Percentiles rank a stretch among this genome's conserved stretches.
These are phyloP conservation scores for Puccinellia tenuiflora DNA, from an alignment of 176 grass and related monocot species.

Conservation along the genomic window DNA sequence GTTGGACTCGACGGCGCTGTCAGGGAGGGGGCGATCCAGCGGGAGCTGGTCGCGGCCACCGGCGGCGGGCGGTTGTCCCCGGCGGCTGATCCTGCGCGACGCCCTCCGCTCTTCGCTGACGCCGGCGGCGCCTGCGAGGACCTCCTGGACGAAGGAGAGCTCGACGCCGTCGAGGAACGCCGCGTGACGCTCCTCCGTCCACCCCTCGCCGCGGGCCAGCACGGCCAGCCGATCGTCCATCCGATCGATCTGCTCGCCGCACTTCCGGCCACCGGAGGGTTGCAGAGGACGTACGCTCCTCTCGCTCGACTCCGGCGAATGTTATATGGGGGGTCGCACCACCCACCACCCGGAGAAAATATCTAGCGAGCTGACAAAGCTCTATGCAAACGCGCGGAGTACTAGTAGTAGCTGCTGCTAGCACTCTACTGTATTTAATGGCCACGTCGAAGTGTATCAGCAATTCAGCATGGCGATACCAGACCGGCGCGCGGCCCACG, in stretches of 20 bases:
- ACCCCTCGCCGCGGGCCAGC: constrained; percentile 31
- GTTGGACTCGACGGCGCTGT: constrained; percentile 89
- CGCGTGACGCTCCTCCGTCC: constrained; percentile 90
- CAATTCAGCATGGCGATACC: background rate
- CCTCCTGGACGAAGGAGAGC: constrained; percentile 62
- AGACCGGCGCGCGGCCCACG: constrained; percentile 5
- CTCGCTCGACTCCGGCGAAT: background rate
- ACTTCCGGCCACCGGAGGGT: background rate
- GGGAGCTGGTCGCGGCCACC: constrained; percentile 16
- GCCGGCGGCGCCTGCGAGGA: constrained; percentile 23
- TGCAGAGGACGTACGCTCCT: background rate
- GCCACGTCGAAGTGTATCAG: background rate
- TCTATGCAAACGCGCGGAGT: background rate
- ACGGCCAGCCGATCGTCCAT: constrained; percentile 38
- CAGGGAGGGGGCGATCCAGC: constrained; percentile 64
- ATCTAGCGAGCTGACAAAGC: constrained; percentile 1
- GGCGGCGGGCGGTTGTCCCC: background rate
- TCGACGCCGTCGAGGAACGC: constrained; percentile 84
- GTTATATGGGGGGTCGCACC: background rate
- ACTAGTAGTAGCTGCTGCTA: background rate
- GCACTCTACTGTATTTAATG: background rate
- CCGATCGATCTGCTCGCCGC: background rate
- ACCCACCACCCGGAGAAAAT: background rate
- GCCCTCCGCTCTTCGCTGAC: constrained; percentile 28
- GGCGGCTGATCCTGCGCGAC: constrained; percentile 19